Evolutionary conservation across 768 basidiomycete genomes (phyloP), one percentile per base, ranked within the genome.

Genomic region (Multifurca ochricompacta): DNA sequence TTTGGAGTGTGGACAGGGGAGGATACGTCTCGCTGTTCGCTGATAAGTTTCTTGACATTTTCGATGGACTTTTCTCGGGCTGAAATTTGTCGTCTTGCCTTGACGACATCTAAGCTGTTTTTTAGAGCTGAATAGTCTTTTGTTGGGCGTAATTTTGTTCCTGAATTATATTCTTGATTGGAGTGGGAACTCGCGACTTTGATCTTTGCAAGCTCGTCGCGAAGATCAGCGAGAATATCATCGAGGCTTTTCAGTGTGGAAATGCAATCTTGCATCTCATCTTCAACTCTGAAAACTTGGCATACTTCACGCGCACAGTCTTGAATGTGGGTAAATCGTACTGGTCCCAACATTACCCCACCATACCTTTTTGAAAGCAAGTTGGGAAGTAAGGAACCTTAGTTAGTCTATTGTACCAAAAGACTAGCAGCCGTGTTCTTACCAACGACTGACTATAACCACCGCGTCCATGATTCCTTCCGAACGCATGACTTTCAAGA

Each of bases 391-490:
- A n/a, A 9, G 9, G 6, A 9, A 14, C n/a, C 7, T 3, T 37
- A 8, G 14, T 44, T 10, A 56, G 23, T 18, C 27, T n/a, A 7
- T 27, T 4, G 19, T 44, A 11, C 21, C 30, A 21, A n/a, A 25
- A 14, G 28, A 19, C 16, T 21, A 8, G 16, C 32, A 5, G 16
- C 19, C 43, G 16, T 23, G 14, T 35, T 21, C 72, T 59, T 65
- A 89, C 87, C 89, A 87, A 53, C 90, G 79, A 67, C 79, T 83
- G 35, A 91, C 85, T 56, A 91, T 74, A 10, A 91, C 83, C 3
- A 85, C 85, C 8, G 83, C 87, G 65, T 92, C 90, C 25, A 91
- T 74, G 16, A 82, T 74, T 1, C 80, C 83, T 57, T 81, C 75
- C n/a, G 72, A 70, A 62, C 80, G 75, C 84, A 93, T 85, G 11